Percentiles rank a stretch among this genome's conserved stretches.
phyloP scores from a whole-genome alignment of 2,329 filamentous ascomycete genomes.

The Acephala macrosclerotiorum region DNA sequence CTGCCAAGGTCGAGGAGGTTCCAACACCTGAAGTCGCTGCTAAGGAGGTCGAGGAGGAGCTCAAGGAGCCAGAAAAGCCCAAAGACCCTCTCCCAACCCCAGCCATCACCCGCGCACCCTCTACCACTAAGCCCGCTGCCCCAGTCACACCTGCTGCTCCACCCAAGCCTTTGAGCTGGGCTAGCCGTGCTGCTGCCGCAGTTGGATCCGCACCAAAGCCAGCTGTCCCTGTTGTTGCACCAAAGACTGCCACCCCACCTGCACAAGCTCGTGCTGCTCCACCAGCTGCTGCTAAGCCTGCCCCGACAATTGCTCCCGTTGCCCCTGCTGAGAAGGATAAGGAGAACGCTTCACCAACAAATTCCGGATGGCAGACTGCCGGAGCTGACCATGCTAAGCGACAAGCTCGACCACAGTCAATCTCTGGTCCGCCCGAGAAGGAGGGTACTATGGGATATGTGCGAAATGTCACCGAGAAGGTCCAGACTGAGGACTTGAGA shows the following conservation, averaged over 20 bases:
- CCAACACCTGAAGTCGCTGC: conserved; percentile 56
- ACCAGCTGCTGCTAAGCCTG: conserved; percentile 53
- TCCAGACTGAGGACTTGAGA: conserved; percentile 77
- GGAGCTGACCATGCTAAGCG: conserved; percentile 81
- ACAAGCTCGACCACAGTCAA: conserved; percentile 76
- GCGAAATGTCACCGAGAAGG: conserved; percentile 92
- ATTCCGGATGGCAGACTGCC: conserved; percentile 86
- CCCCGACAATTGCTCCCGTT: conserved; percentile 53
- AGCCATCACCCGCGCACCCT: conserved; percentile 49
- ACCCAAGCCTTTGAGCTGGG: conserved; percentile 76
- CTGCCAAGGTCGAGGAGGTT: conserved; percentile 43
- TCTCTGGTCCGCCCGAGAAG: conserved; percentile 69
- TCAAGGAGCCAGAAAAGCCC: conserved; percentile 69
- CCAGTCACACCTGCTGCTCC: conserved; percentile 59
- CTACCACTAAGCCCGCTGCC: conserved; percentile 51
- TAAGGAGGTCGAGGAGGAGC: conserved; percentile 62
- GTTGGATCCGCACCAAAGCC: conserved; percentile 62
- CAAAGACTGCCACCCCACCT: conserved; percentile 64
- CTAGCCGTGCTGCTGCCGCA: conserved; percentile 70
- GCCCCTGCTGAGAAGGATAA: conserved; percentile 44
- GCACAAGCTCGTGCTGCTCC: conserved; percentile 56
- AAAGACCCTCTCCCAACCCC: conserved; percentile 67
- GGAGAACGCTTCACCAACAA: conserved; percentile 30
- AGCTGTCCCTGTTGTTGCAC: conserved; percentile 52
- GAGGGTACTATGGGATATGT: conserved; percentile 87